phyloP scores from a whole-genome alignment of 768 basidiomycete species.

The Rhodotorula toruloides region DNA sequence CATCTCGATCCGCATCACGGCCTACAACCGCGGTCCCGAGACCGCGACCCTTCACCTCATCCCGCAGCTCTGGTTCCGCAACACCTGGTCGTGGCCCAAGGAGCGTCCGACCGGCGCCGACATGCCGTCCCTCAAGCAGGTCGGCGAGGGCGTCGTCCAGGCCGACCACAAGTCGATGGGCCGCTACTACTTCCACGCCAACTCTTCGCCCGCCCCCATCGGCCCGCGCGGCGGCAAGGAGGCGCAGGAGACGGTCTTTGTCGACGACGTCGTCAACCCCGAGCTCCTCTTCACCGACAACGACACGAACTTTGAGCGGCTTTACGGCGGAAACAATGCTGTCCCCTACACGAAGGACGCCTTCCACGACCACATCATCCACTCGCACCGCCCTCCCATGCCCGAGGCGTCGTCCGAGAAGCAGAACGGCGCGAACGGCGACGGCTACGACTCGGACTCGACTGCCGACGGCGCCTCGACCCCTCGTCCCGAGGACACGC shows the following conservation, averaged over 20 bases:
- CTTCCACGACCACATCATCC: conserved; percentile 96
- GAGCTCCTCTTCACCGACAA: conserved; percentile 93
- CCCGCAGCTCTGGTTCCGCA: conserved; percentile 94
- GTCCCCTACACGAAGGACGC: conserved; percentile 87
- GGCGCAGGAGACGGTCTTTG: conserved; percentile 53
- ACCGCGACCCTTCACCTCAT: conserved; percentile 88
- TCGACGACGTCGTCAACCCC: conserved; percentile 66
- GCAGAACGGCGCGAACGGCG: conserved; percentile 16
- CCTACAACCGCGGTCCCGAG: conserved; percentile 94
- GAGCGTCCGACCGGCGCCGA: conserved; percentile 47
- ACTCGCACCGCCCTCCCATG: conserved; percentile 64
- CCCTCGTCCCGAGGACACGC: conserved; percentile 54
- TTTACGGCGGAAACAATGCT: conserved; percentile 82
- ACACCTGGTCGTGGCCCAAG: conserved; percentile 91
- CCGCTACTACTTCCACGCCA: conserved; percentile 71
- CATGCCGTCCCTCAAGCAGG: conserved; percentile 47
- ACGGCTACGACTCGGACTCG: conserved; percentile 36
- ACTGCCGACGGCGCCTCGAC: conserved; percentile 50
- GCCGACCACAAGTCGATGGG: conserved; percentile 42
- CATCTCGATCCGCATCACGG: conserved; percentile 85
- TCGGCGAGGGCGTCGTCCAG: conserved; percentile 47
- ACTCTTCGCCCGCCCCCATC: conserved; percentile 87
- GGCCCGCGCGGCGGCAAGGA: conserved; percentile 53
- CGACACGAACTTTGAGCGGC: conserved; percentile 86
- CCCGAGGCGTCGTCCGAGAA: conserved; percentile 37